Percentiles rank a stretch among this genome's conserved stretches.
These are phyloP conservation scores for Gloeophyllum trabeum DNA, from an alignment of 768 basidiomycete species.

Conservation along the genomic window DNA sequence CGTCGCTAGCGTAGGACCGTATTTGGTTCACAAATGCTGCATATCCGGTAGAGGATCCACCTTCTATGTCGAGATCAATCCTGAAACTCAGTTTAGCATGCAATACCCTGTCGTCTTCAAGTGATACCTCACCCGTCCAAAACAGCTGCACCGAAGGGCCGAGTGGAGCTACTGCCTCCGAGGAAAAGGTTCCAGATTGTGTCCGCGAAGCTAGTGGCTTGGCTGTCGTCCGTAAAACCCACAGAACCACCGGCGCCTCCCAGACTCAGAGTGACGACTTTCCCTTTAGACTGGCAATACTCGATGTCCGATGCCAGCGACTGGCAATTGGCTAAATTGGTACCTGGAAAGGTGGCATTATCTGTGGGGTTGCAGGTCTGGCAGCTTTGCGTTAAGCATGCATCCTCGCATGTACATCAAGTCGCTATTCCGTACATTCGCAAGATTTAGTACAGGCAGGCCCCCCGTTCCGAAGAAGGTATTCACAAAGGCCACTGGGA, in stretches of 20 bases:
- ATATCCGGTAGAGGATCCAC: conserved; percentile 20
- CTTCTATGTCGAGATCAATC: conserved; percentile 28
- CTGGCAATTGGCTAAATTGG: conserved; percentile 26
- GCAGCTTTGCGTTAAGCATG: neutral
- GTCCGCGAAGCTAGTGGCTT: conserved; percentile 24
- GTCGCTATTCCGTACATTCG: conserved; percentile 34
- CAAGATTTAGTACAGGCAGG: conserved; percentile 54
- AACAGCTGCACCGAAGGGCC: conserved; percentile 34
- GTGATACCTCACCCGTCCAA: conserved; percentile 27
- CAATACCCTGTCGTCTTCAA: neutral
- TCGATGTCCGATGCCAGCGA: conserved; percentile 29
- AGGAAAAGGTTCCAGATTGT: conserved; percentile 34
- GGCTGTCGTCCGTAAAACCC: conserved; percentile 24
- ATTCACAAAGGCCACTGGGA: conserved; percentile 61
- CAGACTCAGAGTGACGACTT: conserved; percentile 33
- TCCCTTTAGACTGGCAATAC: conserved; percentile 32
- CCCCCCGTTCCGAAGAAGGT: conserved; percentile 55
- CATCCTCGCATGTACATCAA: neutral
- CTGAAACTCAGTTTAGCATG: conserved; percentile 8
- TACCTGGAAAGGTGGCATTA: conserved; percentile 29
- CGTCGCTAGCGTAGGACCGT: conserved; percentile 19
- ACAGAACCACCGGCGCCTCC: conserved; percentile 31
- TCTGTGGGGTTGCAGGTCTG: conserved; percentile 30
- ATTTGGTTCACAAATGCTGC: conserved; percentile 24
- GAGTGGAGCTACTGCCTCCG: conserved; percentile 28